Percentiles rank a stretch among this genome's conserved stretches.
Conservation (phyloP, 306 rosid genomes). For the Inga leiocalycina region DNA sequence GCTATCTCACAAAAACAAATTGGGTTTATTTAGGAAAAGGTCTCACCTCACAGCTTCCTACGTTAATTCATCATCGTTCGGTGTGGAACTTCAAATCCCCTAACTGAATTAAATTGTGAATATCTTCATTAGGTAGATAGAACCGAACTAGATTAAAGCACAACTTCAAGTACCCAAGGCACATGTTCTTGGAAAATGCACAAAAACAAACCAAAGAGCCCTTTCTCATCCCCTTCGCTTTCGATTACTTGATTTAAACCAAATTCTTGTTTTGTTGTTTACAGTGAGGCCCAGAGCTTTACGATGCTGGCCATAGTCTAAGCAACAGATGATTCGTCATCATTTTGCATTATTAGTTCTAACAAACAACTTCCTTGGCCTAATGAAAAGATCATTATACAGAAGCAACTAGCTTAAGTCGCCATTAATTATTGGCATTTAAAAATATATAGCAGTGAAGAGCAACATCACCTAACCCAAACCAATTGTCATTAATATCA, state of each 20-base stretch:
- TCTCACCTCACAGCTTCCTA: no score
- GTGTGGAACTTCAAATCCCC: background rate
- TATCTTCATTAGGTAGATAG: no score
- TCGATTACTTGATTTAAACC: no score
- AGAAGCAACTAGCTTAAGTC: background rate
- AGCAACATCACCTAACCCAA: background rate
- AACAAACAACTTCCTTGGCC: no score
- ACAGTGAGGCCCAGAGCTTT: background rate
- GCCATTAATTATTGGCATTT: background rate
- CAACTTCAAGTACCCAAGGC: background rate
- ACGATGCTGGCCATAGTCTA: background rate
- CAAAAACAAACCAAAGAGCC: no score
- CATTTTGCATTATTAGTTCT: no score
- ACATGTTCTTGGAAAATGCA: background rate
- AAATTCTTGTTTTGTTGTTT: background rate
- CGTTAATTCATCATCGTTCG: background rate
- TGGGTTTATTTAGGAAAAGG: no score
- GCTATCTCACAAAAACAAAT: no score
- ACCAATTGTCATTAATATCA: background rate
- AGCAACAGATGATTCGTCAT: no score
- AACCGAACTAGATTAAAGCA: background rate
- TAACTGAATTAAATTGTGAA: no score
- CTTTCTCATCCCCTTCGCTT: no score
- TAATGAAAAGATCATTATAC: background rate
- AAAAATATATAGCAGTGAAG: background rate